phyloP scores from a whole-genome alignment of 305 asterid species.

The Andrographis paniculata region DNA sequence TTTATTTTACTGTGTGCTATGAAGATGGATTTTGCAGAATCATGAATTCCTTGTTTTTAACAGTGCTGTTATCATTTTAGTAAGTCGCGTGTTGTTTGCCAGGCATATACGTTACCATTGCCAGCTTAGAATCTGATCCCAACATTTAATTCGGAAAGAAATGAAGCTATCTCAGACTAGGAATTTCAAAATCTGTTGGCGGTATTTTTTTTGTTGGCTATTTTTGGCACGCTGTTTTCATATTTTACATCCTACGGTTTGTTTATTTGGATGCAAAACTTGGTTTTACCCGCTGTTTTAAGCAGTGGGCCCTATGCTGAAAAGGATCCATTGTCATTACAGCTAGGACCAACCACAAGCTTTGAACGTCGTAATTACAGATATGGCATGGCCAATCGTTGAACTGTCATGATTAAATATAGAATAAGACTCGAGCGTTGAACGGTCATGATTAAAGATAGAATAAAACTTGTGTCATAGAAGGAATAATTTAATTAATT shows the following conservation, averaged over 20 bases:
- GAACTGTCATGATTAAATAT: too few relatives aligned
- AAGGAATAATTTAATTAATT: too few relatives aligned
- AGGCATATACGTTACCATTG: conserved; percentile 6
- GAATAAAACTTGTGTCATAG: background rate
- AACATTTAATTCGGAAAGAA: conserved; percentile 4
- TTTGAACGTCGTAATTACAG: too few relatives aligned
- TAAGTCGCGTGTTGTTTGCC: too few relatives aligned
- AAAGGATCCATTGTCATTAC: conserved; percentile 17
- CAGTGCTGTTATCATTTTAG: conserved; percentile 16
- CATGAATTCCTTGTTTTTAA: conserved; percentile 4
- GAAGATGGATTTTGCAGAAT: conserved; percentile 11
- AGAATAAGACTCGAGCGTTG: too few relatives aligned
- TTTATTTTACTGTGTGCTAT: too few relatives aligned
- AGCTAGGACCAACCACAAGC: conserved; percentile 8
- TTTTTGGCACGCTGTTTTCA: conserved; percentile 3
- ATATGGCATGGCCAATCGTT: too few relatives aligned
- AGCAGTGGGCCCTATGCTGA: conserved; percentile 16
- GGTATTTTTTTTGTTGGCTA: conserved; percentile 6
- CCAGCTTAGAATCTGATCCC: conserved; percentile 17
- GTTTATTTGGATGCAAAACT: conserved; percentile 3
- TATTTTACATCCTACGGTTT: conserved; percentile 13
- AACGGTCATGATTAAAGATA: conserved; percentile 4
- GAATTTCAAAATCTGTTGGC: conserved; percentile 8
- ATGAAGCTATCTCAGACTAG: background rate
- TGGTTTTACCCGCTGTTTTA: conserved; percentile 9